Base-by-base conservation (phyloP, 257 asterid genomes). In the Gentiana macrophylla region DNA sequence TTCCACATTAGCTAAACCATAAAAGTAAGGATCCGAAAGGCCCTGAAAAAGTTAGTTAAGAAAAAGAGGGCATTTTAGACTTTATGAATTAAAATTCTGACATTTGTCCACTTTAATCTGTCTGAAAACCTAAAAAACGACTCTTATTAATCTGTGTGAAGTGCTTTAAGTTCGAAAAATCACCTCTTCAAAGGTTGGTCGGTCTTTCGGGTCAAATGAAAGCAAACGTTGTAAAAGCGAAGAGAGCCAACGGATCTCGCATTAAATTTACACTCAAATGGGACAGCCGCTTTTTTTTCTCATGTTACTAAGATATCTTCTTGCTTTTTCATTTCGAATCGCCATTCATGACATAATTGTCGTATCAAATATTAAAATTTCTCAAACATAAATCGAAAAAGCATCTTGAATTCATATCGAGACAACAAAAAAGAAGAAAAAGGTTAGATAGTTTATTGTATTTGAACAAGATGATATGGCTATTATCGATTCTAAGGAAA, bases 321-420 rank as follows among this genome's bases (percentile, higher is more conserved):
- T 82, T 13, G 98, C 98, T 83, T 90, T 90, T 70, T 90, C 98
- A 72, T 90, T 90, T 71, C 98, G 79, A 82, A 90, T 90, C 97
- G 94, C 67, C 80, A 77, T n/a, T 61, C 76, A 60, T 57, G 41
- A 63, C 50, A 76, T 69, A 3, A 38, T 38, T 3, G 4, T 38
- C 44, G 6, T 8, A 38, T 38, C 44, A 38, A 38, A 38, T 38
- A 38, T 3, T 8, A 38, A 38, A 38, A 8, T 38, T 38, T 38
- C 44, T 38, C 44, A 8, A 38, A 38, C 44, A 38, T n/a, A n/a
- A n/a, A n/a, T n/a, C n/a, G n/a, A n/a, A n/a, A n/a, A n/a, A n/a
- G n/a, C n/a, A n/a, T n/a, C n/a, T n/a, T n/a, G n/a, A n/a, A n/a
- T n/a, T n/a, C n/a, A n/a, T n/a, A n/a, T n/a, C n/a, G n/a, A n/a